Conservation (phyloP, 1,284 basidiomycete genomes). For the Meripilus lineatus region DNA sequence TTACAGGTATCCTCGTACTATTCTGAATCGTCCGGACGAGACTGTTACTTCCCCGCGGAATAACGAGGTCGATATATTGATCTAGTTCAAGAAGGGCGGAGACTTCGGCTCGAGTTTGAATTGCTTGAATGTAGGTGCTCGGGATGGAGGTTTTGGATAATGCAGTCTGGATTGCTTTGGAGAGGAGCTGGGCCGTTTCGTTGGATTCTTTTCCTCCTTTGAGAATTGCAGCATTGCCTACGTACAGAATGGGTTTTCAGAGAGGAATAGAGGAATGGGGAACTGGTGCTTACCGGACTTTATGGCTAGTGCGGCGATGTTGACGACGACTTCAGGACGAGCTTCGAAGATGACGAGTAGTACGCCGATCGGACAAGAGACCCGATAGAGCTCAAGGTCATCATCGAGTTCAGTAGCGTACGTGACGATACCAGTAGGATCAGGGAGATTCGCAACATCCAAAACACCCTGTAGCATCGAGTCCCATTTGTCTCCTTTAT, state of each 20-base stretch:
- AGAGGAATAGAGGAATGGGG: background rate
- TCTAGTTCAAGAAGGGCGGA: conserved; percentile 84
- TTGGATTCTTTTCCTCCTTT: conserved; percentile 97
- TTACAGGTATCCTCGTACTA: conserved; percentile 90
- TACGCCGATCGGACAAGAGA: conserved; percentile 97
- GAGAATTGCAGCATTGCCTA: conserved; percentile 91
- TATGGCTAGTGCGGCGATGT: conserved; percentile 94
- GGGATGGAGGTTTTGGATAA: conserved; percentile 74
- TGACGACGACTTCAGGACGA: conserved; percentile 96
- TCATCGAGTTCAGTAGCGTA: conserved; percentile 90
- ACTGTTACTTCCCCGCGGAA: conserved; percentile 91
- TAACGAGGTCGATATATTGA: conserved; percentile 93
- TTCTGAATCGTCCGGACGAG: conserved; percentile 90
- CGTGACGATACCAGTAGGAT: conserved; percentile 84
- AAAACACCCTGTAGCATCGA: conserved; percentile 87
- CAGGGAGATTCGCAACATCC: conserved; percentile 83
- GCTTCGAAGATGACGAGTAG: conserved; percentile 98
- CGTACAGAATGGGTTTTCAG: background rate
- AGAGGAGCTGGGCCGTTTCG: conserved; percentile 71
- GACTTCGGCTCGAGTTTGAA: conserved; percentile 92
- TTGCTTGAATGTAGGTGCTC: conserved; percentile 81
- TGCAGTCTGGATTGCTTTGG: conserved; percentile 77
- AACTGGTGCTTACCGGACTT: conserved; percentile 84
- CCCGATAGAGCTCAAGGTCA: conserved; percentile 83
- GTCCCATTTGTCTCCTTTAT: conserved; percentile 87